A percentile compares a stretch with the other conserved stretches of the same genome.
phyloP scores from a whole-genome alignment of 1,139 yeast genomes.

The Geotrichum europaeum region DNA sequence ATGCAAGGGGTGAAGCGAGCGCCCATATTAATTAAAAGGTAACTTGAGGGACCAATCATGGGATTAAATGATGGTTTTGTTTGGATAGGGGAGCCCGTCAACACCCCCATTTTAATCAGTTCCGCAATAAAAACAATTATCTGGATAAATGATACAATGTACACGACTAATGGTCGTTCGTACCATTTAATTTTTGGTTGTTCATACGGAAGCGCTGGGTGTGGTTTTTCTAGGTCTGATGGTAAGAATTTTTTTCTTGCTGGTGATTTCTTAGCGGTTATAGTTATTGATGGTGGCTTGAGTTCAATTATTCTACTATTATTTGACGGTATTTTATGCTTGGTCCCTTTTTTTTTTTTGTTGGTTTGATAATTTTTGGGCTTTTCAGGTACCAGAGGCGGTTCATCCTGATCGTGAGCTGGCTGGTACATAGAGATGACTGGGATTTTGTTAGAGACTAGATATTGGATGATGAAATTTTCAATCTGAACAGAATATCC shows the following conservation, averaged over 20 bases:
- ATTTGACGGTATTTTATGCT: neutral
- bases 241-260: neutral
- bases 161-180: slow-evolving; percentile 31
- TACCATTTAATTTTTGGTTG: neutral
- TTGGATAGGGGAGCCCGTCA: slow-evolving; percentile 65
- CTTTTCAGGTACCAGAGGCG: slow-evolving; percentile 13
- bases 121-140: slow-evolving; percentile 61
- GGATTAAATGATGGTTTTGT: slow-evolving; percentile 71
- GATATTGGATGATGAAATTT: neutral
- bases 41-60: slow-evolving; percentile 75
- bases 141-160: slow-evolving; percentile 41
- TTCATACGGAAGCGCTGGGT: neutral
- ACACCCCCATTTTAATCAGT: slow-evolving; percentile 49
- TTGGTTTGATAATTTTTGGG: neutral
- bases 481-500: neutral
- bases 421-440: neutral
- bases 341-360: neutral
- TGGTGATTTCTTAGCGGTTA: neutral
- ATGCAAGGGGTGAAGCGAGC: slow-evolving; percentile 70
- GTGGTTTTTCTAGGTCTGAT: neutral
- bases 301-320: neutral
- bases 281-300: neutral
- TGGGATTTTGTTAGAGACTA: no score
- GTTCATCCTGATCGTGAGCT: neutral
- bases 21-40: slow-evolving; percentile 62